Evolutionary conservation across 2,329 filamentous ascomycete species (phyloP), one percentile per base, ranked within the genome.

Genomic region (Phaeomoniella chlamydospora): DNA sequence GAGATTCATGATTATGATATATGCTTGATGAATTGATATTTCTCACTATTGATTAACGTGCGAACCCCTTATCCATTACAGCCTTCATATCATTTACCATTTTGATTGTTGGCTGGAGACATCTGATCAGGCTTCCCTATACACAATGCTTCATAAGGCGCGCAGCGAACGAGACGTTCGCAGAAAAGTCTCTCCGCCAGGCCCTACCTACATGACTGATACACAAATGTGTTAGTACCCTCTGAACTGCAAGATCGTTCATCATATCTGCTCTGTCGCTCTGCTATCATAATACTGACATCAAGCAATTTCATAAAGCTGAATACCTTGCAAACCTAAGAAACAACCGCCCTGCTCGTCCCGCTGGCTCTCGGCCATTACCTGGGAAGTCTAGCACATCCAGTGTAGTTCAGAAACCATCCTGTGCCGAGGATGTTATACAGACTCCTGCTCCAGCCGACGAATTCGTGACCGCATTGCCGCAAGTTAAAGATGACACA

Each of bases 311-410:
- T 38, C 37, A n/a, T 42, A 44, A 52, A 77, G 73, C 68, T 39
- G 65, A 56, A 39, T 78, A 76, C 51, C 59, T 78, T 33, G 65
- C 68, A 42, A 70, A 74, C 41, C 64, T 78, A 16, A 69, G 74
- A 45, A 63, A 59, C 38, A 72, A 70, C 49, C 66, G 68, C 37
- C 65, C 67, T 36, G 55, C 64, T 4, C 65, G 74, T 41, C 74
- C 74, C 4, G 70, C 62, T 35, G 74, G 74, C 39, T 74, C 74
- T 32, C 60, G 74, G 37, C 74, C 74, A 31, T 60, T 69, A 32
- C 74, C 73, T 9, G 58, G 64, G 15, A 67, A 64, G 43, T 56
- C 63, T 44, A 46, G 53, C 5, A 38, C 46, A 5, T 51, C 53
- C 4, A 43, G 46, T n/a, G n/a, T n/a, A n/a, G n/a, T n/a, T n/a